Evolutionary conservation across 768 basidiomycete genomes (phyloP).

Genomic region (Porphyrellus cyaneotinctus): DNA sequence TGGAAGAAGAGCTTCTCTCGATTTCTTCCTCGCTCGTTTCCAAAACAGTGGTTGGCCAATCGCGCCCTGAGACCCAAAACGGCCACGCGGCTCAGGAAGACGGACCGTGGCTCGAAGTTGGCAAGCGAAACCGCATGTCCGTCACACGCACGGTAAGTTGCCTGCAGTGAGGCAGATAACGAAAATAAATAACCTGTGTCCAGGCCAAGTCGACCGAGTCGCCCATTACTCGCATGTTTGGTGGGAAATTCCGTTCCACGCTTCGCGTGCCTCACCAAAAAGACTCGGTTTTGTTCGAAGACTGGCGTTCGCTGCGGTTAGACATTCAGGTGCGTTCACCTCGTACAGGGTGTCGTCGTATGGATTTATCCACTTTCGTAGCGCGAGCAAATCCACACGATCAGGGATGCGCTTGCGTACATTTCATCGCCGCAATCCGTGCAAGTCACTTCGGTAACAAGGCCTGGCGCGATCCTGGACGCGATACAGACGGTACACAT

Average conservation of each 20-base stretch:
- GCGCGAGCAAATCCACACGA: conserved; percentile 69
- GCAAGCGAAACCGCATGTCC: conserved; percentile 76
- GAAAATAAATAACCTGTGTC: neutral
- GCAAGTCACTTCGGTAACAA: conserved; percentile 56
- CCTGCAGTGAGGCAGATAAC: conserved; percentile 3
- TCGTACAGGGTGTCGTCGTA: neutral
- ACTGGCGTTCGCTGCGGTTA: conserved; percentile 83
- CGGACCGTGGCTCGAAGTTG: conserved; percentile 92
- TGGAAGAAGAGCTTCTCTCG: conserved; percentile 85
- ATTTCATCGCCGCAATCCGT: conserved; percentile 80
- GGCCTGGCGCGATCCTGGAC: conserved; percentile 59
- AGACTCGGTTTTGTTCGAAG: conserved; percentile 86
- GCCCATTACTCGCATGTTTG: conserved; percentile 88
- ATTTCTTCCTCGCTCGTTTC: conserved; percentile 54
- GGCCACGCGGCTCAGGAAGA: conserved; percentile 37
- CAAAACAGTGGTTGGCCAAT: conserved; percentile 28
- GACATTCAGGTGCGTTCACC: conserved; percentile 70
- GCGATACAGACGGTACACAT: conserved; percentile 72
- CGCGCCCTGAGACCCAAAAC: conserved; percentile 8
- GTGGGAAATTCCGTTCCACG: conserved; percentile 86
- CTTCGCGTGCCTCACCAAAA: conserved; percentile 76
- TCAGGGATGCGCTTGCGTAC: conserved; percentile 77
- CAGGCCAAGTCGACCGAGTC: conserved; percentile 80
- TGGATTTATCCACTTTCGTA: conserved; percentile 24
- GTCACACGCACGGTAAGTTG: conserved; percentile 72